Percentiles rank a stretch among this genome's conserved stretches.
Evolutionary conservation across 2,329 filamentous ascomycete genomes (phyloP).

Genomic region (Colletotrichum liriopes): DNA sequence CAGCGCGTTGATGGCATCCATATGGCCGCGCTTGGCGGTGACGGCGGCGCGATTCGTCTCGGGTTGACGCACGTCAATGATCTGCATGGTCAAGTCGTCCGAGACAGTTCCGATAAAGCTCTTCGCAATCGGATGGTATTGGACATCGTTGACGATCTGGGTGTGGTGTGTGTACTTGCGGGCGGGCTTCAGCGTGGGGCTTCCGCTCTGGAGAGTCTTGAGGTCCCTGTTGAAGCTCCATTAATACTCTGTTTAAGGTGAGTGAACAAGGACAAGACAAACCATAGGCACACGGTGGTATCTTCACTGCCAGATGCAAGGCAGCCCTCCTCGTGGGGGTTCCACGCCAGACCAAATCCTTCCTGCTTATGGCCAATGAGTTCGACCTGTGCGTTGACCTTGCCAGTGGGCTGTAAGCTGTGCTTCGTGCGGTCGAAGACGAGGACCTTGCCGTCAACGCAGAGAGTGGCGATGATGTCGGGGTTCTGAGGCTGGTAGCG

Average conservation of each 20-base stretch:
- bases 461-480: constrained; percentile 95
- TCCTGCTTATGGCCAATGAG: constrained; percentile 89
- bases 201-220: constrained; percentile 79
- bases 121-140: constrained; percentile 90
- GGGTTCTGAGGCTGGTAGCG: constrained; percentile 98
- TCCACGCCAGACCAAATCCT: constrained; percentile 96
- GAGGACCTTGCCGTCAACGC: constrained; percentile 88
- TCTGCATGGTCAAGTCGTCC: constrained; percentile 93
- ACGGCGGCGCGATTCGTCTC: constrained; percentile 78
- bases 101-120: constrained; percentile 93
- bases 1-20: constrained; percentile 95
- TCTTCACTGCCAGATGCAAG: constrained; percentile 95
- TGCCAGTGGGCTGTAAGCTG: constrained; percentile 80
- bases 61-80: constrained; percentile 85
- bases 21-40: constrained; percentile 81
- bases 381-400: constrained; percentile 85
- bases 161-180: constrained; percentile 89
- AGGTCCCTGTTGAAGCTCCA: constrained; percentile 75
- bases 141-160: constrained; percentile 95
- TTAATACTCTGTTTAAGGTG: constrained; percentile 18
- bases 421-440: constrained; percentile 98
- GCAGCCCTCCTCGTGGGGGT: constrained; percentile 83
- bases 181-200: constrained; percentile 78
- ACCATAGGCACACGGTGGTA: constrained; percentile 92
- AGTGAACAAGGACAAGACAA: constrained; percentile 49